Conservation (phyloP, 1,139 yeast species). For the Eremothecium cymbalariae region DNA sequence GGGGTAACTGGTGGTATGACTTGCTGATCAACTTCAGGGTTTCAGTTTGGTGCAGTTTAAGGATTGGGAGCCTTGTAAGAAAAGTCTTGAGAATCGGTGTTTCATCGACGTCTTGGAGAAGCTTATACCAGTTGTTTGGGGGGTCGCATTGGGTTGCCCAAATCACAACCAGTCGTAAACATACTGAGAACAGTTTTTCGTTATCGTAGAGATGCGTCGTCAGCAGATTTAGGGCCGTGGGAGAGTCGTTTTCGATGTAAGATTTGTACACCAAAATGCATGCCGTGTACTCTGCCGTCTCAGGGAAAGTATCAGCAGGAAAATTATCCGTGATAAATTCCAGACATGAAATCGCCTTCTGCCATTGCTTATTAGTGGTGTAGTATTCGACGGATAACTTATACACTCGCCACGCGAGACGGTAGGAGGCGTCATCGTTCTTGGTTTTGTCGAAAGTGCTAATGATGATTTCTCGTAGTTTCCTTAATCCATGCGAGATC, state of each 20-base stretch:
- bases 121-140: too few species aligned
- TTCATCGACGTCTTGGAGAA: too few species aligned
- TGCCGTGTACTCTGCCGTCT: constrained; percentile 2
- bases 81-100: too few species aligned
- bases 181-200: background rate
- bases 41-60: too few species aligned
- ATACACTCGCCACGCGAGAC: constrained; percentile 14
- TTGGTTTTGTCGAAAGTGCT: constrained; percentile 9
- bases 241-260: constrained; percentile 4
- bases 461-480: constrained; percentile 20
- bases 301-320: constrained; percentile 3
- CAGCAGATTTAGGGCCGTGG: constrained; percentile 2
- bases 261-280: constrained; percentile 8
- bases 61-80: too few species aligned
- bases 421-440: constrained; percentile 9
- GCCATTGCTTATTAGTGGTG: constrained; percentile 8
- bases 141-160: too few species aligned
- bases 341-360: constrained; percentile 11
- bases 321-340: constrained; percentile 11
- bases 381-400: constrained; percentile 11
- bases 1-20: too few species aligned
- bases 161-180: background rate
- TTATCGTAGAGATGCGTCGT: background rate
- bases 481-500: constrained; percentile 20
- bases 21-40: too few species aligned